phyloP scores from a whole-genome alignment of 2,329 filamentous ascomycete species.

The Aspergillus texensis region DNA sequence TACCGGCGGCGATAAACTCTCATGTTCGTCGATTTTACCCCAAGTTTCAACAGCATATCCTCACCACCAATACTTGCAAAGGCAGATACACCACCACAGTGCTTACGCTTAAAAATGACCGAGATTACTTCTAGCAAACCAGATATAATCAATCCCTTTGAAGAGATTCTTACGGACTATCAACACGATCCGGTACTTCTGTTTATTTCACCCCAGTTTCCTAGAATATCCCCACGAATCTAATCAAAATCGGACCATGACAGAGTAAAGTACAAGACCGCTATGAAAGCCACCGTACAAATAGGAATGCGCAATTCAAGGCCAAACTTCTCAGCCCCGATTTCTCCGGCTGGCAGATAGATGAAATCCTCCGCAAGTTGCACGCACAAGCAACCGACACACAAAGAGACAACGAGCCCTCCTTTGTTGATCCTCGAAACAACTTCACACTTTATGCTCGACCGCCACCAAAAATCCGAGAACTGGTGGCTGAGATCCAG shows the following conservation, averaged over 20 bases:
- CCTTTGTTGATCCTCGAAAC: constrained; percentile 74
- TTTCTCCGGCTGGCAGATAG: constrained; percentile 73
- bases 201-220: background rate
- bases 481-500: constrained; percentile 71
- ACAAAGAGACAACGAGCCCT: constrained; percentile 62
- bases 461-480: constrained; percentile 71
- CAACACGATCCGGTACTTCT: constrained; percentile 65
- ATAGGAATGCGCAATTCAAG: constrained; percentile 75
- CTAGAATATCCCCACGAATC: background rate
- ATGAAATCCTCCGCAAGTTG: constrained; percentile 73
- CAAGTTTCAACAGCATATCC: background rate
- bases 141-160: constrained; percentile 67
- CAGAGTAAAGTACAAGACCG: constrained; percentile 62
- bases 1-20: background rate
- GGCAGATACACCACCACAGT: background rate
- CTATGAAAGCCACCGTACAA: constrained; percentile 74
- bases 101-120: constrained; percentile 7
- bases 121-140: constrained; percentile 2
- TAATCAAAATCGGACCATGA: background rate
- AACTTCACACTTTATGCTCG: constrained; percentile 89
- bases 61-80: background rate
- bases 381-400: constrained; percentile 41
- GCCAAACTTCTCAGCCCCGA: constrained; percentile 69
- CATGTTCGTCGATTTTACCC: background rate
- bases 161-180: constrained; percentile 70